Base-by-base conservation (phyloP, 306 rosid genomes). In the Fragaria vesca region DNA sequence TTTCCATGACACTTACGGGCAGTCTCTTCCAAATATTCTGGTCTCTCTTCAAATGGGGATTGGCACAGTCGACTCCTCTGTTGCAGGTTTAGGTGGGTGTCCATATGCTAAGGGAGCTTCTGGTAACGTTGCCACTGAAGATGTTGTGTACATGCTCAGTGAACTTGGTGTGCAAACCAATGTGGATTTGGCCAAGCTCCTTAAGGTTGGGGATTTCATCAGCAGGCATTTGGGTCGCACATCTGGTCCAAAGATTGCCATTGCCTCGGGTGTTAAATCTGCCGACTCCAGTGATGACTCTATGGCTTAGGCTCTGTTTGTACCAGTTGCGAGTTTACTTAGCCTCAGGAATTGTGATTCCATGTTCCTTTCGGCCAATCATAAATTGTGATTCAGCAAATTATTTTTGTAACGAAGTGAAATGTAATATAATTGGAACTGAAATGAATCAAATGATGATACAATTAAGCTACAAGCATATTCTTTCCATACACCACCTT, bases 1-100 rank as follows among this genome's bases (percentile, higher is more conserved):
- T 83, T 94, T 90, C 78, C 98, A 94, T 28, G 98, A 94, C 76
- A 94, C 97, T 34, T 94, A 94, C 13, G 98, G 98, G 51, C 97
- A 92, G 80, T 97, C 98, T 32, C 92, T 94, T 78, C 82, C 97
- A 76, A 94, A 92, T 84, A 92, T 82, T 75, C 83, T 92, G 28
- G 81, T 68, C 63, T 94, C 97, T 38, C 91, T 94, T 70, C 98
- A 94, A 5, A 91, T 93, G 89, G 95, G 92, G 69, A 87, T 88
- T 42, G 79, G 91, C 76, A 81, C 84, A 12, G 79, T 88, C 36
- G 93, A 88, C 84, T 85, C 90, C 45, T 90, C 91, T 11, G 72
- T 85, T 54, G 73, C 96, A 20, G 93, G 93, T 66, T 81, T 90
- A 43, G 95, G 95, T 5, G 95, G 95, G 24, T 90, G 95, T 71